Conservation (phyloP, 257 asterid species). For the Perilla frutescens region DNA sequence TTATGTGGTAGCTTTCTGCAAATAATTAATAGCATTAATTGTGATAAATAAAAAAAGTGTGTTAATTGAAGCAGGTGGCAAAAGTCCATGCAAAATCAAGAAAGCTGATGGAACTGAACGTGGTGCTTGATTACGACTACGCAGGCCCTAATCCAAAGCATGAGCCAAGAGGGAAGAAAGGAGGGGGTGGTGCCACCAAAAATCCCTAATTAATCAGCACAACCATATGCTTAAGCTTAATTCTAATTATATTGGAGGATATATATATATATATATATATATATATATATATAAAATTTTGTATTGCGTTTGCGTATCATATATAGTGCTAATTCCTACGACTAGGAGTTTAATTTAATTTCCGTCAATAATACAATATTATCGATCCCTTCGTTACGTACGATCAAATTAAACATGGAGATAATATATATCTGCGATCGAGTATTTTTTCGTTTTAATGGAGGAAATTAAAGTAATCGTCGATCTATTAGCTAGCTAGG, state of each 20-base stretch:
- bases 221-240: too few relatives aligned
- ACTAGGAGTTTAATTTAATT: slow-evolving; percentile 4
- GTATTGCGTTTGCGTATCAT: not conserved
- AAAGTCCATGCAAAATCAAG: slow-evolving; percentile 38
- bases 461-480: too few relatives aligned
- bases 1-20: too few relatives aligned
- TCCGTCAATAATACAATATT: slow-evolving; percentile 1
- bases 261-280: not conserved
- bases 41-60: too few relatives aligned
- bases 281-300: slow-evolving; percentile 1
- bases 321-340: not conserved
- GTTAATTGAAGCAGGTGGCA: slow-evolving; percentile 6
- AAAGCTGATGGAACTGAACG: slow-evolving; percentile 48
- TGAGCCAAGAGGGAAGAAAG: slow-evolving; percentile 61
- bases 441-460: too few relatives aligned
- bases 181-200: slow-evolving; percentile 55
- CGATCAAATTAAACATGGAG: too few relatives aligned
- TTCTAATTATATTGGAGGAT: too few relatives aligned
- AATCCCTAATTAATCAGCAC: slow-evolving; percentile 43
- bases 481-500: too few relatives aligned
- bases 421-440: too few relatives aligned
- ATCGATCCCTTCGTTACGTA: too few relatives aligned
- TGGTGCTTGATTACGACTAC: slow-evolving; percentile 64
- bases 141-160: slow-evolving; percentile 76
- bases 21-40: too few relatives aligned